Percentiles rank a stretch among this genome's conserved stretches.
These are phyloP conservation scores for Diplodia corticola DNA, from an alignment of 2,329 filamentous ascomycete species.

Conservation along the genomic window DNA sequence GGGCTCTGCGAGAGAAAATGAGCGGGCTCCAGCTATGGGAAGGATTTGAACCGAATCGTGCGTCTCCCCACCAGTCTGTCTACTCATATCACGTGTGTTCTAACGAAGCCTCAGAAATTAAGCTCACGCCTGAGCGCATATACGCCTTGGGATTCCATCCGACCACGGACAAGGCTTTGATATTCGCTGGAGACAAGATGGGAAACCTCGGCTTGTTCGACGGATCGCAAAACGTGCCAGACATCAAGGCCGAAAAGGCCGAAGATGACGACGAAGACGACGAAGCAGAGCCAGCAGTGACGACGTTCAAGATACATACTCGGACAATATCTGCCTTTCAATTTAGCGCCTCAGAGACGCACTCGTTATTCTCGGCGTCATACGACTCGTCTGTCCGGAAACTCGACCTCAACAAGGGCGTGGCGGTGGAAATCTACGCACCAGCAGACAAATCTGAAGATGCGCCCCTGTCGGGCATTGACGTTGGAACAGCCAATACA, in stretches of 20 bases:
- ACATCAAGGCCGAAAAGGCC: constrained; percentile 58
- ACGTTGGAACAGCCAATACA: constrained; percentile 70
- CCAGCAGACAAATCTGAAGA: constrained; percentile 70
- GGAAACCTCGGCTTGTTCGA: constrained; percentile 91
- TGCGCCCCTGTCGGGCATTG: constrained; percentile 78
- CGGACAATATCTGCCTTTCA: constrained; percentile 85
- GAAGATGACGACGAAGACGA: constrained; percentile 68
- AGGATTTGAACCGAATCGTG: constrained; percentile 77
- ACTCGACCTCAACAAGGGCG: constrained; percentile 77
- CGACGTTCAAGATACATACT: constrained; percentile 85
- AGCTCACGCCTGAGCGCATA: constrained; percentile 82
- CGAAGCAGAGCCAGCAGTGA: constrained; percentile 72
- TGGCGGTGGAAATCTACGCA: constrained; percentile 79
- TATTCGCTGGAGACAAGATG: constrained; percentile 93
- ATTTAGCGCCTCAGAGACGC: constrained; percentile 71
- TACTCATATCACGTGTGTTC: not conserved
- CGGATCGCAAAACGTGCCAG: constrained; percentile 67
- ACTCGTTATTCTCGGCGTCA: constrained; percentile 78
- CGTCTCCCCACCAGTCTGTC: constrained; percentile 27
- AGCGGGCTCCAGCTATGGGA: constrained; percentile 76
- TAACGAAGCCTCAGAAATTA: constrained; percentile 64
- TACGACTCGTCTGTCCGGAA: constrained; percentile 92
- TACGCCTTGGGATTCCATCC: constrained; percentile 91
- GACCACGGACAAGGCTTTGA: constrained; percentile 76
- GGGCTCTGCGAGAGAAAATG: constrained; percentile 74